Conservation (phyloP, 2,329 filamentous ascomycete genomes). For the Lachnellula willkommii region DNA sequence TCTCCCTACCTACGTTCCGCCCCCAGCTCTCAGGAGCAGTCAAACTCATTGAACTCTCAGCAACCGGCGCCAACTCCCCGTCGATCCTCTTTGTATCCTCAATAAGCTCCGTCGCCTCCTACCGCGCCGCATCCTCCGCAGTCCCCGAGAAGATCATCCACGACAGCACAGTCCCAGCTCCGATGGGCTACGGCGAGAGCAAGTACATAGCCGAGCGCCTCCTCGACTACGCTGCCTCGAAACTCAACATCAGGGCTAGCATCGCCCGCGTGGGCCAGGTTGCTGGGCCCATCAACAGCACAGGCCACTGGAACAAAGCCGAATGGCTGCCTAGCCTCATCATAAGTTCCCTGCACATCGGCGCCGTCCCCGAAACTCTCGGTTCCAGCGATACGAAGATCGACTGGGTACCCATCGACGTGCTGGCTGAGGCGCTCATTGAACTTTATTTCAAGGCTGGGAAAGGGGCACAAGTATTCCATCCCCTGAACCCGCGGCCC, state of each 20-base stretch:
- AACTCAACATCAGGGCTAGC: background rate
- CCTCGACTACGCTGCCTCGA: background rate
- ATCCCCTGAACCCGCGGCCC: background rate
- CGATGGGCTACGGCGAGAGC: background rate
- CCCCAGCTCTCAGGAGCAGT: constrained; percentile 34
- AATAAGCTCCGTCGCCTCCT: constrained; percentile 10
- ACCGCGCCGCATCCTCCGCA: background rate
- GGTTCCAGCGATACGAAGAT: background rate
- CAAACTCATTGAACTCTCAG: constrained; percentile 30
- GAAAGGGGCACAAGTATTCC: background rate
- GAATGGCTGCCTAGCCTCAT: background rate
- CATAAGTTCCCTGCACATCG: background rate
- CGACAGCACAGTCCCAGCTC: background rate
- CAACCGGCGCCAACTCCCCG: background rate
- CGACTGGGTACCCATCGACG: background rate
- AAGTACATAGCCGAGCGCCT: constrained; percentile 1
- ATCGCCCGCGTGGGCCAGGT: background rate
- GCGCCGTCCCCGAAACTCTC: background rate
- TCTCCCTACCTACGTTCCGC: constrained; percentile 30
- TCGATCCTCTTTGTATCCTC: constrained; percentile 24
- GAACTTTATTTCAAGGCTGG: background rate
- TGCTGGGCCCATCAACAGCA: background rate
- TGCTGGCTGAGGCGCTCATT: background rate
- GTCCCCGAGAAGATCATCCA: background rate
- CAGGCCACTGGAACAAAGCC: background rate